phyloP scores from a whole-genome alignment of 352 stramenopile species.

The Phytophthora macrochlamydospora region DNA sequence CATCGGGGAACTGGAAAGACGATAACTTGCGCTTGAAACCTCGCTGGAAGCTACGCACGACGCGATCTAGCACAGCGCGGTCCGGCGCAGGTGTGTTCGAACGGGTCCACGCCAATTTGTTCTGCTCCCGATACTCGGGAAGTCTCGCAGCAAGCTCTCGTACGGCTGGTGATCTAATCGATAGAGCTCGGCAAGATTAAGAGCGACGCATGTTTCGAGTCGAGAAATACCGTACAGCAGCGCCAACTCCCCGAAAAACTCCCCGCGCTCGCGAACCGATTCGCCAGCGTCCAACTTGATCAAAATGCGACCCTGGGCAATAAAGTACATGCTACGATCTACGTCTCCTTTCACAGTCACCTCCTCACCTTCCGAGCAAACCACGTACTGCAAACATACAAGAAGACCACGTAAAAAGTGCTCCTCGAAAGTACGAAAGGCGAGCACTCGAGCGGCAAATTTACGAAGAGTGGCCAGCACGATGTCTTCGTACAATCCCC shows the following conservation, averaged over 20 bases:
- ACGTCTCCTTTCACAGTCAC: constrained; percentile 75
- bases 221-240: constrained; percentile 68
- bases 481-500: constrained; percentile 60
- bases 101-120: constrained; percentile 56
- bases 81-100: constrained; percentile 17
- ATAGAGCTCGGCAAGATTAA: constrained; percentile 69
- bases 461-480: constrained; percentile 52
- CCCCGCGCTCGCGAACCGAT: constrained; percentile 57
- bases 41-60: constrained; percentile 15
- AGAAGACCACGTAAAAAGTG: constrained; percentile 73
- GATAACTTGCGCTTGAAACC: constrained; percentile 1
- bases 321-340: constrained; percentile 85
- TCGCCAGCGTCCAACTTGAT: constrained; percentile 63
- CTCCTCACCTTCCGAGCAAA: constrained; percentile 74
- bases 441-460: constrained; percentile 55
- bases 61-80: constrained; percentile 16
- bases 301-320: constrained; percentile 64
- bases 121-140: constrained; percentile 66
- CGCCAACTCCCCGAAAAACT: constrained; percentile 67
- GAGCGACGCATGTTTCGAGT: constrained; percentile 67
- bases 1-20: background rate
- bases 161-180: constrained; percentile 67
- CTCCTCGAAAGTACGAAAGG: constrained; percentile 63
- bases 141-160: constrained; percentile 67
- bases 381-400: constrained; percentile 67